Percentiles rank a stretch among this genome's conserved stretches.
Conservation (phyloP, 148 eudicot genomes). For the Dianthus caryophyllus region DNA sequence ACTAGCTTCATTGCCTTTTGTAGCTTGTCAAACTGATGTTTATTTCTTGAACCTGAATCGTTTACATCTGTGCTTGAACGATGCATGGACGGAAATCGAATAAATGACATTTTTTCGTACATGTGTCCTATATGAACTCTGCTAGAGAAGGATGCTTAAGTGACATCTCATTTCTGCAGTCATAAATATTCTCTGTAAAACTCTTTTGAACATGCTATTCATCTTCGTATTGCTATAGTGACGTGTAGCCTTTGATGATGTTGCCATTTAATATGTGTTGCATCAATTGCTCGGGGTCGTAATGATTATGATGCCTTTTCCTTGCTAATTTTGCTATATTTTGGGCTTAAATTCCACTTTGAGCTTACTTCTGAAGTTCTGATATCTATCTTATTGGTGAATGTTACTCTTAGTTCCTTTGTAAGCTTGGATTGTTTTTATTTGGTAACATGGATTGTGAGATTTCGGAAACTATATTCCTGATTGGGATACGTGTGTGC, state of each 20-base stretch:
- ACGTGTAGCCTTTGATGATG: too few species aligned
- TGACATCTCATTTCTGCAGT: neutral
- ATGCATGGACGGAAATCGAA: neutral
- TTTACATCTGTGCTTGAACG: neutral
- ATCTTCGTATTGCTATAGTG: too few species aligned
- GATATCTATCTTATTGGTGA: neutral
- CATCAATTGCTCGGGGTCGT: neutral
- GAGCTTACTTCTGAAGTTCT: neutral
- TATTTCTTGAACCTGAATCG: neutral
- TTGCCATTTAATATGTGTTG: too few species aligned
- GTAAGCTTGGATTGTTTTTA: neutral
- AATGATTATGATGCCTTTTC: neutral
- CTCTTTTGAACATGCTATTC: too few species aligned
- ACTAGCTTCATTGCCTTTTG: neutral
- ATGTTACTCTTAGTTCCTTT: neutral
- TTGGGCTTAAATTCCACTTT: neutral
- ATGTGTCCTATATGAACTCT: conserved; percentile 2
- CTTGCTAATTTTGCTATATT: neutral
- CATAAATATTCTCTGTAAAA: neutral
- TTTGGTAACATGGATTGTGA: neutral
- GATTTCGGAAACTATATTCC: neutral
- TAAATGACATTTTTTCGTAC: neutral
- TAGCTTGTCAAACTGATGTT: neutral
- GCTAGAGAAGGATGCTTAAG: neutral
- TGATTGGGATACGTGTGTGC: neutral